Evolutionary conservation across 371 early-diverging fungal species (phyloP), one percentile per base, ranked within the genome.

Genomic region (Mucor indicus): DNA sequence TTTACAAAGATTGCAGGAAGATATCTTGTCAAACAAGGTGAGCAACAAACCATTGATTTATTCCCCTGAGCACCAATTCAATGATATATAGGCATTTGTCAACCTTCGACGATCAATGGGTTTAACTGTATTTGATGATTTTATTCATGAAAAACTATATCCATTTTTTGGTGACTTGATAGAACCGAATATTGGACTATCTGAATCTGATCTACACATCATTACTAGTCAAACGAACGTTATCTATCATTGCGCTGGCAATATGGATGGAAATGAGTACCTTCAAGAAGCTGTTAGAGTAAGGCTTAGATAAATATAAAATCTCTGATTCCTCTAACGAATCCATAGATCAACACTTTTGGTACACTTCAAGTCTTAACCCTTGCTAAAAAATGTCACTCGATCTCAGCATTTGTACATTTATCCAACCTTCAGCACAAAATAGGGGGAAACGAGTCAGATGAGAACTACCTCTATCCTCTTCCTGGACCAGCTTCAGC

Each of bases 211-310:
- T 55, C 44, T 68, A 15, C 60, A 56, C 10, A 55, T 67, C 38
- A 40, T 84, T 10, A 62, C 60, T 6, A 66, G 62, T 8, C 53
- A 84, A 30, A 57, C 66, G 1, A 70, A 72, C 33, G 39, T 80
- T 10, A 64, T 84, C 15, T 64, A 79, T 31, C 77, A 84, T 39
- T 80, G 84, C 52, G 81, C 79, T 23, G 84, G 72, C 15, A 72
- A 66, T 19, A 68, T 79, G 16, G 80, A 80, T 44, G 77, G 78
- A 33, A 75, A 72, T 39, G 80, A 79, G 36, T 60, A 69, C 6
- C 43, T 81, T 21, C 75, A 79, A 53, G 50, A 63, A 19, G 58
- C 77, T 3, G 59, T 75, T 13, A 75, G 72, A 64, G 82, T 82
- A 67, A 51, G n/a, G n/a, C n/a, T n/a, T n/a, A n/a, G n/a, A n/a